A percentile compares a stretch with the other conserved stretches of the same genome.
Conservation (phyloP, 2,329 filamentous ascomycete genomes). For the Sporothrix pseudoabietina region DNA sequence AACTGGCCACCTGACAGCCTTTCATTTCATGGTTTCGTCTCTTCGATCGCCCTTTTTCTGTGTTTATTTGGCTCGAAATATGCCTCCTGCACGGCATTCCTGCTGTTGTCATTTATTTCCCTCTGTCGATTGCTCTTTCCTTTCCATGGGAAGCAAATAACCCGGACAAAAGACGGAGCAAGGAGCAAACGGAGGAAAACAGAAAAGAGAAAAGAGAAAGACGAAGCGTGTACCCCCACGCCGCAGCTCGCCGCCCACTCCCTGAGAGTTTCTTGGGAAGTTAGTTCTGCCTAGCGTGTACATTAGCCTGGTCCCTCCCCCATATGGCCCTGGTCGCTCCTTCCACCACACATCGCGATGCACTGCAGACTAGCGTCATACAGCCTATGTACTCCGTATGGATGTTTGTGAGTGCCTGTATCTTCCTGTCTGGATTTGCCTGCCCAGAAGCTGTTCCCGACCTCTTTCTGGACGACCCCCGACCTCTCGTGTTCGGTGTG, state of each 20-base stretch:
- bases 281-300: conserved; percentile 12
- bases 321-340: conserved; percentile 2
- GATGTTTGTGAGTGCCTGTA: neutral
- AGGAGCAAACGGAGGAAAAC: neutral
- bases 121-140: neutral
- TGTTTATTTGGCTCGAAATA: neutral
- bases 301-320: conserved; percentile 19
- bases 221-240: conserved; percentile 22
- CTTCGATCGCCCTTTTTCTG: neutral
- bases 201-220: neutral
- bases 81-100: neutral
- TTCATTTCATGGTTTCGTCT: neutral
- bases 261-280: conserved; percentile 12
- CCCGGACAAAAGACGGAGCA: neutral
- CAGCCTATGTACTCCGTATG: neutral
- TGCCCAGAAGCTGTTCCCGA: neutral
- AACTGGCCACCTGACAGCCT: conserved; percentile 10
- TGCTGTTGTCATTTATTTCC: neutral
- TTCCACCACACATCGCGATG: conserved; percentile 15
- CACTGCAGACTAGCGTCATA: conserved; percentile 3
- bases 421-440: neutral
- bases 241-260: conserved; percentile 1
- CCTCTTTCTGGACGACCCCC: neutral
- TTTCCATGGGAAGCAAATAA: neutral
- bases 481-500: neutral